phyloP scores from a whole-genome alignment of 495 filamentous ascomycete species.

The Rhizodiscina lignyota region DNA sequence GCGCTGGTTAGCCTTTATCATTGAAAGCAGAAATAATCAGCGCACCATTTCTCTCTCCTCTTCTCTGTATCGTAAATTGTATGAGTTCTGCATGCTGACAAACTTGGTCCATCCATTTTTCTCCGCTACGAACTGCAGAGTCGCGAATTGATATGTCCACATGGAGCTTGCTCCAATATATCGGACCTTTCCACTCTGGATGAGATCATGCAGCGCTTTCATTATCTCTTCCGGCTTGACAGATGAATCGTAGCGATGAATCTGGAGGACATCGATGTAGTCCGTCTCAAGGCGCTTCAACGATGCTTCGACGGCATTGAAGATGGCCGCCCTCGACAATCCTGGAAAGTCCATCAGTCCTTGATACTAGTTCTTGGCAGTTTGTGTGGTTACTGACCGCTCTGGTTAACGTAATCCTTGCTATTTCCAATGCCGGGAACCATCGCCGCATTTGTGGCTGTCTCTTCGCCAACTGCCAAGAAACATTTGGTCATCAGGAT shows the following conservation, averaged over 20 bases:
- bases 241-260: constrained; percentile 14
- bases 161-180: constrained; percentile 22
- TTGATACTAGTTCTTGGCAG: no score
- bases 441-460: constrained; percentile 9
- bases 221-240: constrained; percentile 17
- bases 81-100: constrained; percentile 25
- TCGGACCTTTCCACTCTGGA: constrained; percentile 20
- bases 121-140: constrained; percentile 20
- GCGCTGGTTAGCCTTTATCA: no score
- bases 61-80: constrained; percentile 31
- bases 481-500: constrained; percentile 29
- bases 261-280: constrained; percentile 19
- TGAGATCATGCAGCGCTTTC: constrained; percentile 21
- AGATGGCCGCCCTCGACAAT: constrained; percentile 16
- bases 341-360: no score
- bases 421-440: constrained; percentile 9
- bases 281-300: constrained; percentile 11
- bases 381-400: no score
- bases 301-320: constrained; percentile 14
- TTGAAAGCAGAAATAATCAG: no score
- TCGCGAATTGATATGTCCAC: constrained; percentile 21
- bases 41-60: constrained; percentile 45
- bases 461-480: constrained; percentile 21
- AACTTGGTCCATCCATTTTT: constrained; percentile 26
- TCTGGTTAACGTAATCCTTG: constrained; percentile 31